Conservation (phyloP, 805 yeast genomes). For the Saccharomycopsis vini region DNA sequence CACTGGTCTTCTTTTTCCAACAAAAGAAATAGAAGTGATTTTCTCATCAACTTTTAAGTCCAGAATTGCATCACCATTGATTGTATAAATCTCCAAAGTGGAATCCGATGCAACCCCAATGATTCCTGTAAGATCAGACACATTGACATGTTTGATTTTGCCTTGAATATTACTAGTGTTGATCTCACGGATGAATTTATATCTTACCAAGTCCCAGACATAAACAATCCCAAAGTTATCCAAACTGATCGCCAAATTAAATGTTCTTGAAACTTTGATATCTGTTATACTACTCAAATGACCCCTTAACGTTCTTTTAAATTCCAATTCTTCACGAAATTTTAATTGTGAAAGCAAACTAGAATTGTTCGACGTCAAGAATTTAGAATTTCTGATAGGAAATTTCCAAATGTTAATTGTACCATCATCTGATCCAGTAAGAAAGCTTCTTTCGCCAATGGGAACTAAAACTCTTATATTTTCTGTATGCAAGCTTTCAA, state of each 20-base stretch:
- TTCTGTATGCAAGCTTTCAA: constrained; percentile 35
- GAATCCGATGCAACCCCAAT: constrained; percentile 32
- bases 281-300: constrained; percentile 41
- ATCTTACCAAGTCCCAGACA: constrained; percentile 57
- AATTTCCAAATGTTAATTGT: constrained; percentile 51
- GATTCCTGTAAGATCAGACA: constrained; percentile 49
- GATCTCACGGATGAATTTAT: constrained; percentile 37
- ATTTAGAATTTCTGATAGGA: constrained; percentile 24
- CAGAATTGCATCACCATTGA: constrained; percentile 57
- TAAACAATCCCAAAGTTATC: constrained; percentile 47
- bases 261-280: constrained; percentile 43
- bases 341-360: constrained; percentile 19
- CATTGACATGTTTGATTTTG: constrained; percentile 29
- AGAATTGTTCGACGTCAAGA: constrained; percentile 16
- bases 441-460: constrained; percentile 33
- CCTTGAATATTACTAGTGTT: constrained; percentile 7
- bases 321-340: constrained; percentile 28
- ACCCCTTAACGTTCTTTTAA: constrained; percentile 44
- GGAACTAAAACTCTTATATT: constrained; percentile 33
- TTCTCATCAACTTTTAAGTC: too few species aligned
- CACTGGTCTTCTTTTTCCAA: constrained; percentile 23
- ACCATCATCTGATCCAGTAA: constrained; percentile 51
- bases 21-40: constrained; percentile 20
- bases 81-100: constrained; percentile 33
- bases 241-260: constrained; percentile 44